Evolutionary conservation across 306 rosid genomes (phyloP).

Genomic region (Quercus berberidifolia): DNA sequence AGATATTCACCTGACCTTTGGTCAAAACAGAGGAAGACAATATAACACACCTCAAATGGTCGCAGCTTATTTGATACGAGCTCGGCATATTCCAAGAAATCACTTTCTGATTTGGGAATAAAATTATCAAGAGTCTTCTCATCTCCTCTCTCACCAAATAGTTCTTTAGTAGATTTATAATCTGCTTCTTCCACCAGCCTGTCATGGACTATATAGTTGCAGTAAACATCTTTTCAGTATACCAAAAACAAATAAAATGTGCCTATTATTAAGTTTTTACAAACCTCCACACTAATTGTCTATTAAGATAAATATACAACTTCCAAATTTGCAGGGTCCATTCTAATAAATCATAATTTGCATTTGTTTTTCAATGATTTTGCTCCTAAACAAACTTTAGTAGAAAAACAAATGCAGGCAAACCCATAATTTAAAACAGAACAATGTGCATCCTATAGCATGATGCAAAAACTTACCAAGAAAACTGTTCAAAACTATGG

Average conservation of each 20-base stretch:
- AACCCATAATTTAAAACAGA: background rate
- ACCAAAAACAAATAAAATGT: background rate
- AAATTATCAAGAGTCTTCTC: conserved; percentile 82
- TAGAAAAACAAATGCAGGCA: background rate
- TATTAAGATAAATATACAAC: background rate
- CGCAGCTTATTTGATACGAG: conserved; percentile 67
- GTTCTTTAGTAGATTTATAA: conserved; percentile 72
- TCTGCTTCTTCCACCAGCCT: conserved; percentile 95
- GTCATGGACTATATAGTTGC: conserved; percentile 16
- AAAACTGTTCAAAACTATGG: background rate
- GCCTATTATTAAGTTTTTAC: background rate
- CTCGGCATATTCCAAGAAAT: conserved; percentile 90
- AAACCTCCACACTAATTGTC: background rate
- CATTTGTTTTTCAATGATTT: background rate
- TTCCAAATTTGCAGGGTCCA: background rate
- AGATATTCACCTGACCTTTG: background rate
- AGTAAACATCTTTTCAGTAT: background rate
- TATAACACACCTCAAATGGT: conserved; percentile 58
- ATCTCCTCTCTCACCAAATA: conserved; percentile 53
- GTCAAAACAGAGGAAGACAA: too few species aligned
- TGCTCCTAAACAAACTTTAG: background rate
- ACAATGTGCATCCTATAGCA: background rate
- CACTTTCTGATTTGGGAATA: conserved; percentile 88
- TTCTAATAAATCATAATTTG: background rate
- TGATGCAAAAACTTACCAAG: background rate